phyloP scores from a whole-genome alignment of 2,329 filamentous ascomycete genomes.

The Polychaeton citri region DNA sequence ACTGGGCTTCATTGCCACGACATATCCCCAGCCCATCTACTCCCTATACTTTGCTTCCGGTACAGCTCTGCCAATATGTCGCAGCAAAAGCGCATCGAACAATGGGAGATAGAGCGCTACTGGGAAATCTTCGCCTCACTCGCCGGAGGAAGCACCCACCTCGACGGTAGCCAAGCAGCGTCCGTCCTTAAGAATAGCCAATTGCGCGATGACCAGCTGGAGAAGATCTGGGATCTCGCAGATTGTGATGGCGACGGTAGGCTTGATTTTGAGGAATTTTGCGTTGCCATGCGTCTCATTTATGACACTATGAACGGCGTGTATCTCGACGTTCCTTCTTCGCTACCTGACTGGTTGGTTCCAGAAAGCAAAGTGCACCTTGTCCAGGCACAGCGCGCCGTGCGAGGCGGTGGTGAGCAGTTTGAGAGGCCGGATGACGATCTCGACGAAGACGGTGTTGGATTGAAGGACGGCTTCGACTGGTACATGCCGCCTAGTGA shows the following conservation, averaged over 20 bases:
- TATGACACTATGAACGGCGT: constrained; percentile 96
- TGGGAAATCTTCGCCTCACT: constrained; percentile 69
- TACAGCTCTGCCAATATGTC: constrained; percentile 18
- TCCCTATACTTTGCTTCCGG: too few species aligned
- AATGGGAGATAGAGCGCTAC: constrained; percentile 64
- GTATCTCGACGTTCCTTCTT: constrained; percentile 73
- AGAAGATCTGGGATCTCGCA: constrained; percentile 91
- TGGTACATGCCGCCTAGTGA: constrained; percentile 97
- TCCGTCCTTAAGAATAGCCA: constrained; percentile 61
- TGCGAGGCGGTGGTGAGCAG: constrained; percentile 64
- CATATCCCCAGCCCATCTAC: too few species aligned
- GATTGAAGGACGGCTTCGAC: constrained; percentile 91
- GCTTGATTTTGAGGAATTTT: constrained; percentile 98
- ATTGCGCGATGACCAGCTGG: constrained; percentile 70
- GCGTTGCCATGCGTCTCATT: constrained; percentile 94
- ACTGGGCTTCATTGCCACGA: too few species aligned
- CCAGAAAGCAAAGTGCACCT: constrained; percentile 90
- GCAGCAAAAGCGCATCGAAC: constrained; percentile 45
- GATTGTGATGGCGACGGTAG: constrained; percentile 97
- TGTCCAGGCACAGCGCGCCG: constrained; percentile 66
- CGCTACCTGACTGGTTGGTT: constrained; percentile 88
- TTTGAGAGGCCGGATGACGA: constrained; percentile 74
- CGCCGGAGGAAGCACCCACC: constrained; percentile 47
- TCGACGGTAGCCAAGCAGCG: constrained; percentile 57
- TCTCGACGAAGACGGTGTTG: constrained; percentile 59